Evolutionary conservation across 1,284 basidiomycete species (phyloP).

Genomic region (Kwoniella shivajii): DNA sequence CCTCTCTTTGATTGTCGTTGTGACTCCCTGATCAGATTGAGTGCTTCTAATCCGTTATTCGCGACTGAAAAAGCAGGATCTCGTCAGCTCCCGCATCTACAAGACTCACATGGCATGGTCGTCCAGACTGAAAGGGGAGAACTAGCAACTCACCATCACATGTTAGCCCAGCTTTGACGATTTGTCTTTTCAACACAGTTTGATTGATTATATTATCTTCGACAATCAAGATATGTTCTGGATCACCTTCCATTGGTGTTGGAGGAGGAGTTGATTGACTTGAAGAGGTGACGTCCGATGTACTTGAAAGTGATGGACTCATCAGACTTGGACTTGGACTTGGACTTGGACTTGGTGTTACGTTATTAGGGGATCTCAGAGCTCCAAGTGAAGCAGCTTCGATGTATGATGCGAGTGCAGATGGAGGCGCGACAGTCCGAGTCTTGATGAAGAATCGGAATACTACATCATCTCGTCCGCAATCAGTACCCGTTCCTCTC

Average conservation of each 20-base stretch:
- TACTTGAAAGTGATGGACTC: conserved; percentile 12
- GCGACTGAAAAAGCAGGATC: conserved; percentile 37
- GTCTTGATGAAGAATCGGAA: conserved; percentile 55
- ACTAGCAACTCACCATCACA: conserved; percentile 37
- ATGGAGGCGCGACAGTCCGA: conserved; percentile 24
- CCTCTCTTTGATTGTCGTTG: conserved; percentile 22
- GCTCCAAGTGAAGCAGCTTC: conserved; percentile 12
- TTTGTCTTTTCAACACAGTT: conserved; percentile 53
- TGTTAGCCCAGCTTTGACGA: conserved; percentile 48
- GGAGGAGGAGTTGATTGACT: conserved; percentile 6
- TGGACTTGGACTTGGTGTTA: background rate
- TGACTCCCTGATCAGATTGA: conserved; percentile 36
- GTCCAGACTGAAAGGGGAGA: background rate
- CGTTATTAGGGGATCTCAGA: conserved; percentile 3
- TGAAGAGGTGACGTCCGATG: conserved; percentile 3
- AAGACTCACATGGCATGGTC: no score
- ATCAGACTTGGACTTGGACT: background rate
- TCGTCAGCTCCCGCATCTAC: no score
- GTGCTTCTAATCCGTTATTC: conserved; percentile 53
- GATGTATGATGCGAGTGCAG: conserved; percentile 19
- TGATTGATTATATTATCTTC: conserved; percentile 57
- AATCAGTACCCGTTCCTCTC: background rate
- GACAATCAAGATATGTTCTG: conserved; percentile 42
- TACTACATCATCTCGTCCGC: conserved; percentile 8
- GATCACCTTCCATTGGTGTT: background rate